phyloP scores from a whole-genome alignment of 2,329 filamentous ascomycete species.

The Calonectria honghensis region DNA sequence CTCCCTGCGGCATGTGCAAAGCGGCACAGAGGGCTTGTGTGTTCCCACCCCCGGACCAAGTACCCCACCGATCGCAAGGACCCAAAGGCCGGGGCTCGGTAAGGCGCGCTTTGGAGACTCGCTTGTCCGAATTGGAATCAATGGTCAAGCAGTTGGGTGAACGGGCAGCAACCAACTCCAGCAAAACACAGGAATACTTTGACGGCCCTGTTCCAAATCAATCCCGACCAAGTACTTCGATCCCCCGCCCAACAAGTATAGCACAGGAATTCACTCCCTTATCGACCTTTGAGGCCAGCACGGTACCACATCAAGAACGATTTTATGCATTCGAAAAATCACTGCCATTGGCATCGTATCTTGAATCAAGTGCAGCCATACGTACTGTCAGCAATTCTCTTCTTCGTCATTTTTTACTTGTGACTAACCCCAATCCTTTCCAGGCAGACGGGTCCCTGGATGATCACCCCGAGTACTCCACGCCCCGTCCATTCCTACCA shows the following conservation, averaged over 20 bases:
- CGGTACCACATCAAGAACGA: not conserved
- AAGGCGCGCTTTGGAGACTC: not conserved
- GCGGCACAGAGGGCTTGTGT: not conserved
- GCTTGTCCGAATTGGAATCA: conserved; percentile 1
- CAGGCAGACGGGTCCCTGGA: not conserved
- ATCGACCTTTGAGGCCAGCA: not conserved
- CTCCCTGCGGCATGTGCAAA: conserved; percentile 1
- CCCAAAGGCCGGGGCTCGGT: not conserved
- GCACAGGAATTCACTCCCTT: not conserved
- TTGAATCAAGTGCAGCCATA: not conserved
- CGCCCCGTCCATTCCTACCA: not conserved
- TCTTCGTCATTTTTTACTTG: no score
- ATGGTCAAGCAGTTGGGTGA: not conserved
- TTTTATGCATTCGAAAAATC: not conserved
- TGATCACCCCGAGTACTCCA: not conserved
- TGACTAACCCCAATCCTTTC: not conserved
- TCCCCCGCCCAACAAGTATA: rapidly evolving
- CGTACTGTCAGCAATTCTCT: not conserved
- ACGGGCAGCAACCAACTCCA: not conserved
- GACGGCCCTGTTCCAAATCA: not conserved
- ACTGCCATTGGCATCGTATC: not conserved
- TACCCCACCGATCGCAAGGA: not conserved
- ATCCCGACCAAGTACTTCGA: no score
- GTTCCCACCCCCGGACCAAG: conserved; percentile 12
- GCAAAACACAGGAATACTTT: not conserved